Percentiles rank a stretch among this genome's conserved stretches.
These are phyloP conservation scores for Cryptosporidium xiaoi DNA, from an alignment of 169 alveolate genomes.

Conservation along the genomic window DNA sequence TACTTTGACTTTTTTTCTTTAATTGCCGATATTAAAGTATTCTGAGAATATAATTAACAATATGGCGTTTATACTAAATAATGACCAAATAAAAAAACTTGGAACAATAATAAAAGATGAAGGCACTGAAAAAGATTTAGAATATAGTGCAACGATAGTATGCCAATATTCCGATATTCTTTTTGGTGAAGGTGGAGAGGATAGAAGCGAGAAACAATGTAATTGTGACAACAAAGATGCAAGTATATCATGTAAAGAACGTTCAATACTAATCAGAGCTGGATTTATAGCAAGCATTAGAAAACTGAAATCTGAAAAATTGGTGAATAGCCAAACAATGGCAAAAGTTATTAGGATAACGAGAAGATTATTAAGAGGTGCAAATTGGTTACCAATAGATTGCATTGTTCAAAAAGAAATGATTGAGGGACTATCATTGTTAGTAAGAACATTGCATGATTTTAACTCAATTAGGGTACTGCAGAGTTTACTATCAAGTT, in stretches of 20 bases:
- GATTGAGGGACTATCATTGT: conserved; percentile 28
- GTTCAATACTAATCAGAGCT: conserved; percentile 14
- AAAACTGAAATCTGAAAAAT: conserved; percentile 2
- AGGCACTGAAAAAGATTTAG: conserved; percentile 9
- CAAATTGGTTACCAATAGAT: background rate
- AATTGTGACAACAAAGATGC: conserved; percentile 2
- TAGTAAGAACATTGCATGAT: conserved; percentile 21
- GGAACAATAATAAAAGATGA: conserved; percentile 36
- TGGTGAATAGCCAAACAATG: background rate
- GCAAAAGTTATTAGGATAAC: conserved; percentile 25
- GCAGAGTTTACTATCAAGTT: conserved; percentile 22
- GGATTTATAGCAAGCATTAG: conserved; percentile 46
- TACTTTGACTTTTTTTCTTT: no score
- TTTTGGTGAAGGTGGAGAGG: conserved; percentile 26
- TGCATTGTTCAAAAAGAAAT: conserved; percentile 39
- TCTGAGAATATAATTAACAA: no score
- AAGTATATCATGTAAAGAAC: conserved; percentile 20
- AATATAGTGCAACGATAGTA: conserved; percentile 15
- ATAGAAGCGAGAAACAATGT: background rate
- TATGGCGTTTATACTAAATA: background rate
- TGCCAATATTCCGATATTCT: conserved; percentile 38
- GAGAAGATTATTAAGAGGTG: conserved; percentile 29
- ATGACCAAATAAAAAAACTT: conserved; percentile 23
- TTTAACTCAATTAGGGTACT: conserved; percentile 19
- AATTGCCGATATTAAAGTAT: no score